A percentile compares a stretch with the other conserved stretches of the same genome.
These are phyloP conservation scores for Amanita muscaria DNA, from an alignment of 768 basidiomycete species.

Conservation along the genomic window DNA sequence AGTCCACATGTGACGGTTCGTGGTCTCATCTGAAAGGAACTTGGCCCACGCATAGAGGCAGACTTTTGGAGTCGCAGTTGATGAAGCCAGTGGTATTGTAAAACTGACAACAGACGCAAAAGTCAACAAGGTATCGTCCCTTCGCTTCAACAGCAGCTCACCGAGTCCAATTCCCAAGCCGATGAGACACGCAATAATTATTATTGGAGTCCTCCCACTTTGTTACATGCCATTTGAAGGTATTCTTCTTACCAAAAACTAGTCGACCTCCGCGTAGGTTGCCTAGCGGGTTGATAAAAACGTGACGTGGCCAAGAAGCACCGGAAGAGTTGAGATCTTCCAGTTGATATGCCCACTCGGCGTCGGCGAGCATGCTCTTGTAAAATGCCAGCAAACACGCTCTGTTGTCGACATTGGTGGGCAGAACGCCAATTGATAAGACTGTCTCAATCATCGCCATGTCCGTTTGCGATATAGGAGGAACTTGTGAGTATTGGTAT, in stretches of 20 bases:
- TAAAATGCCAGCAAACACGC: constrained; percentile 1
- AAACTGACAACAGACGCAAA: not conserved
- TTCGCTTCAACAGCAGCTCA: not conserved
- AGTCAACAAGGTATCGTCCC: not conserved
- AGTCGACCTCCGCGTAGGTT: constrained; percentile 2
- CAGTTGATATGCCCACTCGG: constrained; percentile 5
- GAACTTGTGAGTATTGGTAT: not conserved
- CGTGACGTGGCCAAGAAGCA: not conserved
- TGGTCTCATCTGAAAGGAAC: not conserved
- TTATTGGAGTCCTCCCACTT: not conserved
- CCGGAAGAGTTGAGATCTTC: not conserved
- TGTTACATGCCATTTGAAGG: constrained; percentile 2
- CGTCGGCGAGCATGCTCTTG: constrained; percentile 4
- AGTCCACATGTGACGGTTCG: constrained; percentile 1
- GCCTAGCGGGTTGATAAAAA: constrained; percentile 1
- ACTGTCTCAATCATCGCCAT: constrained; percentile 1
- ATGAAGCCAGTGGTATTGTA: not conserved
- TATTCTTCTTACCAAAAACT: not conserved
- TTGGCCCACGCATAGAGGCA: constrained; percentile 1
- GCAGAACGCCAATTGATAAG: not conserved
- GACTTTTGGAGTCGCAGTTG: not conserved
- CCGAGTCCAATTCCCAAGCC: not conserved
- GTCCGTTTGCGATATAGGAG: not conserved
- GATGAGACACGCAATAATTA: not conserved
- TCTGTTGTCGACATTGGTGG: not conserved